Percentiles rank a stretch among this genome's conserved stretches.
phyloP scores from a whole-genome alignment of 225 moss, liverwort and hornwort species.

The Straminergon stramineum region DNA sequence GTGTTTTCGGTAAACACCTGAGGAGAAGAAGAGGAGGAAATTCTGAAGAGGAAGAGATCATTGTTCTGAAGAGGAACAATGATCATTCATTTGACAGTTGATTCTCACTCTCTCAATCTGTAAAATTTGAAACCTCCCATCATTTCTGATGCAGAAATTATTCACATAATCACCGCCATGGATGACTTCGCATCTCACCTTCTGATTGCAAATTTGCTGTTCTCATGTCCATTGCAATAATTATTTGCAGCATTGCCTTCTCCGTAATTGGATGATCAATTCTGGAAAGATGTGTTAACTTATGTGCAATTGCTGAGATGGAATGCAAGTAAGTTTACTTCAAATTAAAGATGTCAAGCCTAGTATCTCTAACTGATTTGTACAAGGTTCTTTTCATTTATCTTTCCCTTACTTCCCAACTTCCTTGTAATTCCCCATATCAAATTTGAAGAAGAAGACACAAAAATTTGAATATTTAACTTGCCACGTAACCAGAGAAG shows the following conservation, averaged over 20 bases:
- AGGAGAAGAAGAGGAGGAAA: neutral
- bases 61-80: constrained; percentile 38
- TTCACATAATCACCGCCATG: neutral
- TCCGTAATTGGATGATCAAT: neutral
- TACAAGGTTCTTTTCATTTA: neutral
- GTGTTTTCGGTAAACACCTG: neutral
- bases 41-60: constrained; percentile 23
- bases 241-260: neutral
- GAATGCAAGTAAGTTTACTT: neutral
- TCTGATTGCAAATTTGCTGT: neutral
- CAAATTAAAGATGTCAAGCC: no score
- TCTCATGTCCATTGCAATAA: no score
- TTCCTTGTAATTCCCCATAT: neutral
- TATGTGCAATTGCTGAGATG: neutral
- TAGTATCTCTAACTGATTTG: neutral
- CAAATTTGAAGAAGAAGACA: neutral
- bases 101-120: neutral
- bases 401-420: neutral
- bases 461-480: neutral
- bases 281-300: neutral
- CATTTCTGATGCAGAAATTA: neutral
- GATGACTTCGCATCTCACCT: neutral
- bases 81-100: constrained; percentile 29
- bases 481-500: neutral
- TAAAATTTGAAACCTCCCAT: neutral